Conservation (phyloP, 2,329 filamentous ascomycete genomes). For the Cladosporium cucumerinum region DNA sequence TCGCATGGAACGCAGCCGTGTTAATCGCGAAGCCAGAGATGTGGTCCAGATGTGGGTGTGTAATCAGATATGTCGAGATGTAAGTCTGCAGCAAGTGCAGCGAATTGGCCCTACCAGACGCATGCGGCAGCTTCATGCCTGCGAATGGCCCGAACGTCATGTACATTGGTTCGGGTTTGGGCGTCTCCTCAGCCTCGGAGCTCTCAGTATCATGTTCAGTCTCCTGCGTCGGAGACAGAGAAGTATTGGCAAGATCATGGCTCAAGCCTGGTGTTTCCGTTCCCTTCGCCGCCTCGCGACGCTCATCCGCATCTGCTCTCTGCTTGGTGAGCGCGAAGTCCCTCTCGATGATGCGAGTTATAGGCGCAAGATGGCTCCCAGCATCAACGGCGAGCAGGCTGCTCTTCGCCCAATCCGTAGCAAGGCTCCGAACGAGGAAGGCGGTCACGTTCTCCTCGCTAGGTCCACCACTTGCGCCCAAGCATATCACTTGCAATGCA, state of each 20-base stretch:
- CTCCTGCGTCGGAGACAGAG: conserved; percentile 10
- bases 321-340: conserved; percentile 46
- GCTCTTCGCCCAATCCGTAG: conserved; percentile 73
- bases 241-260: conserved; percentile 12
- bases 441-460: conserved; percentile 86
- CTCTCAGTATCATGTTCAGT: conserved; percentile 18
- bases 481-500: conserved; percentile 47
- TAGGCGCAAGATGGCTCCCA: conserved; percentile 82
- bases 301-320: conserved; percentile 15
- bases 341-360: conserved; percentile 70
- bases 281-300: conserved; percentile 9
- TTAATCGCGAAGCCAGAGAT: conserved; percentile 90
- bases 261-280: conserved; percentile 12
- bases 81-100: conserved; percentile 73
- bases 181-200: conserved; percentile 20
- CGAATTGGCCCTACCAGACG: conserved; percentile 71
- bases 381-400: conserved; percentile 92
- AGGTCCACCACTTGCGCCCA: conserved; percentile 82
- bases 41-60: conserved; percentile 95
- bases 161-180: conserved; percentile 47
- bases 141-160: conserved; percentile 68
- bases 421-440: conserved; percentile 78
- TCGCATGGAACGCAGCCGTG: conserved; percentile 78
- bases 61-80: conserved; percentile 86
- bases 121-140: conserved; percentile 67